Base-by-base conservation (phyloP, 306 rosid genomes). In the Bauhinia variegata region DNA sequence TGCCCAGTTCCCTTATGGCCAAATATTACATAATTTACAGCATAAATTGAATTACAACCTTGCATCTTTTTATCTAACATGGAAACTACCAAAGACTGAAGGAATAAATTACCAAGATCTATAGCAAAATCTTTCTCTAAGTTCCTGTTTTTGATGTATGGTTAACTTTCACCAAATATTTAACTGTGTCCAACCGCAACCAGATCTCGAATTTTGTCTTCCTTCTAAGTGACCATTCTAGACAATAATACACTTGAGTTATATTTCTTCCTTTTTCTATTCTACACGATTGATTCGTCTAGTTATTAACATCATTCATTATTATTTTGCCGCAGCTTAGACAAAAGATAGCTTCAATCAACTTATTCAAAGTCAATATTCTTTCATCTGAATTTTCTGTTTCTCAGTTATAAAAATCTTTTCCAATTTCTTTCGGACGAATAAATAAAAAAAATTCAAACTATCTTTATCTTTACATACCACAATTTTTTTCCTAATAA, bases 291-390 rank as follows among this genome's bases (percentile, higher is more conserved):
- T 60, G 53, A 52, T 58, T 54, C 38, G 60, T 58, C 41, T 50
- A 16, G 68, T 60, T 13, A 55, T 75, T 77, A 48, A 75, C 63
- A 17, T 72, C 61, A 11, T 65, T 68, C 43, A 47, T 38, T 72
- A 56, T 31, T 56, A n/a, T 15, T 77, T 74, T 69, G n/a, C 82
- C 72, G 67, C 89, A 93, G 99, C 90, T 90, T 63, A 82, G 61
- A 63, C 90, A 93, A 76, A 93, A 90, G 80, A 93, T 93, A 70
- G 67, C 99, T 52, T 93, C 99, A n/a, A n/a, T n/a, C n/a, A n/a
- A n/a, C n/a, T n/a, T n/a, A n/a, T n/a, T n/a, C n/a, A n/a, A n/a
- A n/a, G n/a, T n/a, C n/a, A n/a, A n/a, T n/a, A n/a, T n/a, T n/a
- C n/a, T n/a, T n/a, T n/a, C n/a, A n/a, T n/a, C n/a, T n/a, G n/a